Conservation (phyloP, 2,329 filamentous ascomycete species). For the Clonostachys rosea region DNA sequence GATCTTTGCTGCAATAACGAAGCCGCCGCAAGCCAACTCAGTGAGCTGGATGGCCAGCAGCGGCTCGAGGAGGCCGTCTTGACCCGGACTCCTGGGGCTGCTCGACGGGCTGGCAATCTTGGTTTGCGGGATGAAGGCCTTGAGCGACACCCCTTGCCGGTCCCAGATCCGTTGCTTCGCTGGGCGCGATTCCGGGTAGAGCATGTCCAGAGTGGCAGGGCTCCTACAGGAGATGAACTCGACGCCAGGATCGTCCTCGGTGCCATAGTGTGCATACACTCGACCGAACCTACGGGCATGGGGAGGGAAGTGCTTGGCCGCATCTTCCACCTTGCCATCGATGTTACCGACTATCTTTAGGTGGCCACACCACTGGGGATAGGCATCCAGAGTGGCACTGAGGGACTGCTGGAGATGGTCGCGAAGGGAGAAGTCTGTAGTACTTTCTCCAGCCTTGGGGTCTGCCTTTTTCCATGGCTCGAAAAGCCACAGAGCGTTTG, state of each 20-base stretch:
- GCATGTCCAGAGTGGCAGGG: constrained; percentile 1
- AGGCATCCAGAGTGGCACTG: constrained; percentile 5
- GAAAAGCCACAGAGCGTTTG: constrained; percentile 14
- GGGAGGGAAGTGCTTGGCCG: constrained; percentile 6
- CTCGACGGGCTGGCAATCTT: not conserved
- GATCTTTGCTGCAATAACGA: constrained; percentile 9
- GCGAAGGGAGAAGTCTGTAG: not conserved
- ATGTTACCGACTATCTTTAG: constrained; percentile 6
- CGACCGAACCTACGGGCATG: constrained; percentile 13
- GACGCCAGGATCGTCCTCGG: constrained; percentile 8
- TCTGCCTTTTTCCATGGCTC: not conserved
- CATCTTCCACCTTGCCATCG: constrained; percentile 4
- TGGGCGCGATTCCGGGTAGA: constrained; percentile 6
- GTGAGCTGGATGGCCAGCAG: constrained; percentile 13
- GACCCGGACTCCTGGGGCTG: constrained; percentile 1
- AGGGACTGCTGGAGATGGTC: constrained; percentile 7
- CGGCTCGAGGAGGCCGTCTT: not conserved
- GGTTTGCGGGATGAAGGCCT: constrained; percentile 3
- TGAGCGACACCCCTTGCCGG: constrained; percentile 2
- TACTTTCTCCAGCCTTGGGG: not conserved
- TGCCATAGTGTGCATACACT: constrained; percentile 10
- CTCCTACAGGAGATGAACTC: constrained; percentile 9
- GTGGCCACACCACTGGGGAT: constrained; percentile 12
- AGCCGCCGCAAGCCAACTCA: constrained; percentile 9
- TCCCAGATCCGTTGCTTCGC: constrained; percentile 6